phyloP scores from a whole-genome alignment of 2,329 filamentous ascomycete genomes.

The Monosporascus sp. region DNA sequence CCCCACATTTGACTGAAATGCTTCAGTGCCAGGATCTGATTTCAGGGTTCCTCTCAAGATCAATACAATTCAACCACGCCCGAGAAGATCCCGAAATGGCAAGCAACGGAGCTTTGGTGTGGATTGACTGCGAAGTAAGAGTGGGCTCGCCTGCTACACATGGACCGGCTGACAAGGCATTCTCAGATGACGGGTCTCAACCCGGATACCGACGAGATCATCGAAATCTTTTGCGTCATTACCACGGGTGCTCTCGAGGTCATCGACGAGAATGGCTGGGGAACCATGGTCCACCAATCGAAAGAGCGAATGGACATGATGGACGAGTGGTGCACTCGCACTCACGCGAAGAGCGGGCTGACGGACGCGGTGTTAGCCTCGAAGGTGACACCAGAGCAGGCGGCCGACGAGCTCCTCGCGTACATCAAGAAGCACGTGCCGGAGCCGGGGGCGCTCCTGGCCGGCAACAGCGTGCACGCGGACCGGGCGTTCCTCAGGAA shows the following conservation, averaged over 20 bases:
- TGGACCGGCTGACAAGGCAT: neutral
- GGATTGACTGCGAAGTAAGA: constrained; percentile 67
- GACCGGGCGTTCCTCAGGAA: constrained; percentile 76
- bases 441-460: constrained; percentile 64
- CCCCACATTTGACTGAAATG: too few relatives aligned
- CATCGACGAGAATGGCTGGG: constrained; percentile 72
- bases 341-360: constrained; percentile 76
- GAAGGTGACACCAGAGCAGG: constrained; percentile 63
- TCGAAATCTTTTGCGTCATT: constrained; percentile 89
- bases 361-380: constrained; percentile 71
- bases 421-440: constrained; percentile 75
- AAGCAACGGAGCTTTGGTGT: constrained; percentile 57
- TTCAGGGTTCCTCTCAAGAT: too few relatives aligned
- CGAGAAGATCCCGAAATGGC: constrained; percentile 4
- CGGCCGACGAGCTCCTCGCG: constrained; percentile 64
- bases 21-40: too few relatives aligned
- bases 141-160: neutral
- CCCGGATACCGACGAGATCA: constrained; percentile 71
- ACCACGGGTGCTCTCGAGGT: constrained; percentile 75
- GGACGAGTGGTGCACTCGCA: constrained; percentile 81
- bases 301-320: constrained; percentile 68
- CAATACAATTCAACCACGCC: too few relatives aligned
- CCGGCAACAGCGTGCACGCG: constrained; percentile 89
- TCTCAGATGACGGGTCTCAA: constrained; percentile 88
- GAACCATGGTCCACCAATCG: constrained; percentile 70